phyloP scores from a whole-genome alignment of 768 basidiomycete genomes.

The Xerocomellus amylosporus region DNA sequence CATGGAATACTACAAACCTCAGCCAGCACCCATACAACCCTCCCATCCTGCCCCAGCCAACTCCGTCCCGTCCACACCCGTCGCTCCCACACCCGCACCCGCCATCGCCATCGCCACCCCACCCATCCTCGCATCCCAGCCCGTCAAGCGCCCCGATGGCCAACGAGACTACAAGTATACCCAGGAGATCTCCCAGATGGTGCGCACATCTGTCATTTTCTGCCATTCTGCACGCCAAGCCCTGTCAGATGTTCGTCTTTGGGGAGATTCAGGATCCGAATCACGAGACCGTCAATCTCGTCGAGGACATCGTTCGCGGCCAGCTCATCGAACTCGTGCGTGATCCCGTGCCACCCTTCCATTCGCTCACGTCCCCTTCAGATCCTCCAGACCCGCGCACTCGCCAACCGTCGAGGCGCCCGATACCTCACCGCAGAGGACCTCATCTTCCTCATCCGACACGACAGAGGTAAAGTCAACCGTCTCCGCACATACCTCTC shows the following conservation, averaged over 20 bases:
- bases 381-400: slow-evolving; percentile 87
- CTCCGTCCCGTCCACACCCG: slow-evolving; percentile 23
- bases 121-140: slow-evolving; percentile 8
- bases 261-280: slow-evolving; percentile 92
- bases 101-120: slow-evolving; percentile 4
- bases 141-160: slow-evolving; percentile 23
- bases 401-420: slow-evolving; percentile 79
- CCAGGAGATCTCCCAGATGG: slow-evolving; percentile 95
- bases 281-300: slow-evolving; percentile 82
- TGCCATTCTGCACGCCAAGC: not conserved
- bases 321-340: slow-evolving; percentile 87
- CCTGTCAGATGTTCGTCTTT: slow-evolving; percentile 87
- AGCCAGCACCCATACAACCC: slow-evolving; percentile 15
- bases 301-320: slow-evolving; percentile 92
- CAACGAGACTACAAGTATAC: slow-evolving; percentile 79
- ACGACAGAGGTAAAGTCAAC: slow-evolving; percentile 93
- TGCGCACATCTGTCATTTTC: slow-evolving; percentile 27
- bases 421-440: slow-evolving; percentile 90
- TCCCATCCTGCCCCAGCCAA: slow-evolving; percentile 7
- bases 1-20: slow-evolving; percentile 32
- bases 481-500: slow-evolving; percentile 88
- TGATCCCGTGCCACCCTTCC: too few species aligned
- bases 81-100: slow-evolving; percentile 5
- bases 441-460: slow-evolving; percentile 92
- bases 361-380: slow-evolving; percentile 27